Base-by-base conservation (phyloP, 1,284 basidiomycete species). In the Rhodofomes roseus region DNA sequence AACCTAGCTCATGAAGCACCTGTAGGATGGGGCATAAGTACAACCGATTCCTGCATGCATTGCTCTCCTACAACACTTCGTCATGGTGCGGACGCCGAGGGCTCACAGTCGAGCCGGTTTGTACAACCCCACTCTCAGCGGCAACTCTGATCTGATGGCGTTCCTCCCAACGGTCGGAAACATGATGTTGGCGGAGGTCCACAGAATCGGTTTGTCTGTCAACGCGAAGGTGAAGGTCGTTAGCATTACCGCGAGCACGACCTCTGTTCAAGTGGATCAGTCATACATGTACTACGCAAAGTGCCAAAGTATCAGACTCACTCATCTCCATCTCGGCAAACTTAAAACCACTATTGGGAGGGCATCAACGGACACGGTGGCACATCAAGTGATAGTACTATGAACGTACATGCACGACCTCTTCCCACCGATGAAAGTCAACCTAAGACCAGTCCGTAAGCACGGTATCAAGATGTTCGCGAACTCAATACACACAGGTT, bases 321-420 rank as follows among this genome's bases (percentile, higher is more conserved):
- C 71, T 73, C 70, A 73, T 73, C 58, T 73, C 73, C 11, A 74
- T 60, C 56, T 72, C 67, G 2, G 73, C 68, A 56, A 73, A 73
- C 57, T 71, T 73, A 65, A 73, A 74, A 4, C 72, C 72, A 36
- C 72, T 74, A 55, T 46, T 12, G 9, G 29, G 7, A 27, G 14
- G 25, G n/a, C 25, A n/a, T 27, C 11, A 34, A 14, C 18, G 20
- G 11, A 34, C 31, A 5, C 5, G 11, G 5, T 34, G 31, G 11
- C n/a, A n/a, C n/a, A n/a, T n/a, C n/a, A n/a, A n/a, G n/a, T n/a
- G 31, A 5, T 34, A 11, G 4, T 34, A 34, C 11, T 11, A 11
- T 11, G 31, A 11, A 65, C 71, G 56, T 29, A 73, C 71, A 75
- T 71, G 70, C 74, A 75, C 3, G 69, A 59, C 20, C 72, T 58